These are phyloP conservation scores for Vachellia pachyceras DNA, from an alignment of 306 rosid species.

Conservation along the genomic window DNA sequence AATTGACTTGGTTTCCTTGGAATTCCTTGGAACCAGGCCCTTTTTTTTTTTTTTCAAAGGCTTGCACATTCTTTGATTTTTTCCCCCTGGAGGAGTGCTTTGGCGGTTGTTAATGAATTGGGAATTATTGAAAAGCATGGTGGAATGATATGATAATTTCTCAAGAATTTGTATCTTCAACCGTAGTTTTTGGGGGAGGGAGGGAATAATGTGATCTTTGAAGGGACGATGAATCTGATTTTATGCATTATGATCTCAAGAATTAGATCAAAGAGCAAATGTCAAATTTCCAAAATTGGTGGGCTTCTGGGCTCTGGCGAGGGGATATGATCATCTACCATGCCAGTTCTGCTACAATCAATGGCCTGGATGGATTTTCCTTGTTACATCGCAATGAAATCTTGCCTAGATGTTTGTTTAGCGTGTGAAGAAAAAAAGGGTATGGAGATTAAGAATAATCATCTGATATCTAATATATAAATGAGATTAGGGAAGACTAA, in stretches of 20 bases:
- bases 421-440: too few relatives aligned
- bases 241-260: neutral
- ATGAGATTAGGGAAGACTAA: too few relatives aligned
- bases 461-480: too few relatives aligned
- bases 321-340: neutral
- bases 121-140: too few relatives aligned
- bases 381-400: too few relatives aligned
- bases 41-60: too few relatives aligned
- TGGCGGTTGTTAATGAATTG: neutral
- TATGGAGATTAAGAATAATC: too few relatives aligned
- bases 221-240: neutral
- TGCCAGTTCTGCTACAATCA: neutral
- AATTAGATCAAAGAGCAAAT: neutral
- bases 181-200: neutral
- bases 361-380: neutral
- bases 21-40: neutral
- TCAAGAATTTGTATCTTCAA: neutral
- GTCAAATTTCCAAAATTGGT: neutral
- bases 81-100: too few relatives aligned
- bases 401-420: too few relatives aligned
- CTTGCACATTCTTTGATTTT: neutral
- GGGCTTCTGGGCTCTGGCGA: neutral
- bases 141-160: neutral
- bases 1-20: conserved; percentile 40
- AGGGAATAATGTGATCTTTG: neutral